A percentile compares a stretch with the other conserved stretches of the same genome.
Conservation (phyloP, 2,329 filamentous ascomycete genomes). For the Cytospora schulzeri region DNA sequence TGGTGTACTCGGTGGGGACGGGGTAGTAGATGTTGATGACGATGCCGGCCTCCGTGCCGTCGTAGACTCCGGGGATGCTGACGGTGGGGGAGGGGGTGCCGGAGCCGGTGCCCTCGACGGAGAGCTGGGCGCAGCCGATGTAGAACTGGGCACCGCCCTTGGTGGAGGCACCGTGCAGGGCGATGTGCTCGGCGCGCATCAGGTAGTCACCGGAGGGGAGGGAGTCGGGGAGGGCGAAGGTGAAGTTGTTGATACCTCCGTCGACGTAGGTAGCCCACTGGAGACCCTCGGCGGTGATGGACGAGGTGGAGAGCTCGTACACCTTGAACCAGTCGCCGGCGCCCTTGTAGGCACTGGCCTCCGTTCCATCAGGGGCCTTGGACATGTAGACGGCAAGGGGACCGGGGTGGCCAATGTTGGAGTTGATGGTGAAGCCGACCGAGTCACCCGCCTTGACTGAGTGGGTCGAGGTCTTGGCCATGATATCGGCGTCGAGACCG, state of each 20-base stretch:
- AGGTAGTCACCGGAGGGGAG: slow-evolving; percentile 43
- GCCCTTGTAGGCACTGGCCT: slow-evolving; percentile 37
- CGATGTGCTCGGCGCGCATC: slow-evolving; percentile 45
- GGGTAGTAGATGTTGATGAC: slow-evolving; percentile 42
- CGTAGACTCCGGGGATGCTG: slow-evolving; percentile 39
- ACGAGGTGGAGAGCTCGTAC: slow-evolving; percentile 37
- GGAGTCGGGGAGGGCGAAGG: slow-evolving; percentile 36
- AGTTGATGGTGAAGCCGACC: slow-evolving; percentile 45
- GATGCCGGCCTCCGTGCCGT: slow-evolving; percentile 38
- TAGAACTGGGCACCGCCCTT: slow-evolving; percentile 43
- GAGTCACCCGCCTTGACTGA: slow-evolving; percentile 42
- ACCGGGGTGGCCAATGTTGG: slow-evolving; percentile 41
- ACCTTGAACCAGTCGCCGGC: slow-evolving; percentile 43
- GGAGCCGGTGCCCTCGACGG: slow-evolving; percentile 36
- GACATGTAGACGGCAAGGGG: slow-evolving; percentile 43
- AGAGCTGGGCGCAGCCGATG: slow-evolving; percentile 42
- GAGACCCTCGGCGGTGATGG: slow-evolving; percentile 35
- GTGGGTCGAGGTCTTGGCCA: slow-evolving; percentile 41
- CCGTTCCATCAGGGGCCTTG: slow-evolving; percentile 40
- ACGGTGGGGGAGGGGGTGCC: slow-evolving; percentile 35
- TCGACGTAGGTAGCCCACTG: slow-evolving; percentile 38
- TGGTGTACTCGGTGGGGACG: slow-evolving; percentile 36
- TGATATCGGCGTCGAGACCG: slow-evolving; percentile 40
- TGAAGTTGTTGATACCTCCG: slow-evolving; percentile 39
- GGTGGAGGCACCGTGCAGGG: slow-evolving; percentile 41